Percentiles rank a stretch among this genome's conserved stretches.
phyloP scores from a whole-genome alignment of 2,329 filamentous ascomycete genomes.

The Ceratocystis colombiana region DNA sequence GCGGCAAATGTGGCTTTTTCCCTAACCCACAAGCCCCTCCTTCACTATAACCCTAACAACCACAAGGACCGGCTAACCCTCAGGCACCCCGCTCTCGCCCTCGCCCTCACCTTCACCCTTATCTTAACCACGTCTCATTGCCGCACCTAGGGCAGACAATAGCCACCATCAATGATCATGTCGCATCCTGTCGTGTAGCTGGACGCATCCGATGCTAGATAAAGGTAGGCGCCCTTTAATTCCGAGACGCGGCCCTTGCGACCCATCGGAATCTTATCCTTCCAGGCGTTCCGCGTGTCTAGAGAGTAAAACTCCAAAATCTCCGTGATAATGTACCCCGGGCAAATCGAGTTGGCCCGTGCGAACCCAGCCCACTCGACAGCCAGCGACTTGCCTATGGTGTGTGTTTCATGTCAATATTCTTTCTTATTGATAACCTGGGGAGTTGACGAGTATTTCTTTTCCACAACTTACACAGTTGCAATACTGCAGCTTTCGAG shows the following conservation, averaged over 20 bases:
- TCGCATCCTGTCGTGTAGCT: conserved; percentile 70
- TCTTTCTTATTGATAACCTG: not conserved
- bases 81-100: no score
- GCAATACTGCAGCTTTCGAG: conserved; percentile 55
- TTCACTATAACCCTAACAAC: no score
- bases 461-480: conserved; percentile 40
- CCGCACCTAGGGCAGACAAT: conserved; percentile 41
- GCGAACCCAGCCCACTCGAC: conserved; percentile 71
- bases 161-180: conserved; percentile 67
- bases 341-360: conserved; percentile 60
- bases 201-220: conserved; percentile 71
- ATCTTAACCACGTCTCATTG: no score
- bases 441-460: not conserved
- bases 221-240: conserved; percentile 73
- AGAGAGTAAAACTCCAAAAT: conserved; percentile 47
- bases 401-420: not conserved
- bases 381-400: conserved; percentile 49
- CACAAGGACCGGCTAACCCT: no score
- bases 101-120: no score
- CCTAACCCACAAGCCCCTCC: no score
- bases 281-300: conserved; percentile 63
- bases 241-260: conserved; percentile 63
- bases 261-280: conserved; percentile 32
- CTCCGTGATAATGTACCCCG: conserved; percentile 66
- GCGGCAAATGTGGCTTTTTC: no score